A percentile compares a stretch with the other conserved stretches of the same genome.
Evolutionary conservation across 192 early-diverging fungal genomes (phyloP).

Genomic region (Linnemannia zychae): DNA sequence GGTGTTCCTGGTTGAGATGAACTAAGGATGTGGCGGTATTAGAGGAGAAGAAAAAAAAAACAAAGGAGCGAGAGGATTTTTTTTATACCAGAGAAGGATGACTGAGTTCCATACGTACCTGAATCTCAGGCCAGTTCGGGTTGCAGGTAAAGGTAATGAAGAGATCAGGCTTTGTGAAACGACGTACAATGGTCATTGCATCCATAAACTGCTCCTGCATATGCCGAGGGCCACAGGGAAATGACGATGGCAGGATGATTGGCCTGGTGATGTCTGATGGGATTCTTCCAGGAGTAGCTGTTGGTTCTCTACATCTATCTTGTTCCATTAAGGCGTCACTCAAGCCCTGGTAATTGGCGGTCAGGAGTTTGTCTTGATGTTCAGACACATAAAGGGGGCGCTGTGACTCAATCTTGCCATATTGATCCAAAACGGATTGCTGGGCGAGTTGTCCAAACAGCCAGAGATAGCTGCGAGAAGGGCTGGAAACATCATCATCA

Average conservation of each 20-base stretch:
- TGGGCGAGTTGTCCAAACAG: conserved; percentile 11
- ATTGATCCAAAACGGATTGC: conserved; percentile 26
- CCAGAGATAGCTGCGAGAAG: background rate
- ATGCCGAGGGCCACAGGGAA: conserved; percentile 27
- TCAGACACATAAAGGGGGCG: conserved; percentile 1
- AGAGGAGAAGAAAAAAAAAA: too few species aligned
- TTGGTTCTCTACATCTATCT: background rate
- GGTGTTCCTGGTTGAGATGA: conserved; percentile 40
- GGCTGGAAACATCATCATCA: too few species aligned
- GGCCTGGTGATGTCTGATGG: background rate
- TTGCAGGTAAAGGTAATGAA: conserved; percentile 59
- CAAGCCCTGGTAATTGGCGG: conserved; percentile 9
- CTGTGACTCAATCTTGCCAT: conserved; percentile 16
- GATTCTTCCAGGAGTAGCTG: too few species aligned
- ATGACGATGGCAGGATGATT: background rate
- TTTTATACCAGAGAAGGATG: too few species aligned
- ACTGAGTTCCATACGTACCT: too few species aligned
- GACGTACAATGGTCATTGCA: conserved; percentile 33
- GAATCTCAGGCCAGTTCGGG: conserved; percentile 47
- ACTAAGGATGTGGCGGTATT: too few species aligned
- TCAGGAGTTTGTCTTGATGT: conserved; percentile 10
- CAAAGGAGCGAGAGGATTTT: too few species aligned
- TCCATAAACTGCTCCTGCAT: conserved; percentile 37
- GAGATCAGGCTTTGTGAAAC: conserved; percentile 52
- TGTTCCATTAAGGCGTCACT: background rate